Base-by-base conservation (phyloP, 106 monocot species). In the Vanilla planifolia region DNA sequence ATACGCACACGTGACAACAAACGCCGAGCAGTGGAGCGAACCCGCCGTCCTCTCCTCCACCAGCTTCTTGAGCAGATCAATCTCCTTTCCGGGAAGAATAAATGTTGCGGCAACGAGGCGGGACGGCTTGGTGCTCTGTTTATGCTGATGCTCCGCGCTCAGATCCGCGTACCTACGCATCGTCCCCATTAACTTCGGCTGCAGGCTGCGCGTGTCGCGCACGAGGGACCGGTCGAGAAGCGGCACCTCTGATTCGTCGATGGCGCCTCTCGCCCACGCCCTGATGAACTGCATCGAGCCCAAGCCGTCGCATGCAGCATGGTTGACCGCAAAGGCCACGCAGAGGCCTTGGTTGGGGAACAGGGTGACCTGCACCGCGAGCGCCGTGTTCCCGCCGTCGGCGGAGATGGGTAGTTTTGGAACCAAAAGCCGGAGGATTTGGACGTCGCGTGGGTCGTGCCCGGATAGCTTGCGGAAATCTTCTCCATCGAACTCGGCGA, bases 271-370 rank as follows among this genome's bases (percentile, higher is more conserved):
- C 1, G 33, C 40, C 72, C 72, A 72, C 14, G 64, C 55, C 10
- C 33, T 56, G 46, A 72, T 25, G 48, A 72, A 72, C 10, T n/a
- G 64, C 26, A 65, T 65, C 2, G 64, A 19, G 43, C 62, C 56
- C 5, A 52, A 30, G 34, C 72, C 63, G n/a, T 51, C 63, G 24
- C 62, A 63, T 2, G 19, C 63, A 1, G 53, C 55, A 8, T 72
- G 72, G 71, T 42, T 48, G 8, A 41, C 13, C 16, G 71, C 22
- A 14, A 65, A 22, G 7, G 64, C 72, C 9, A 72, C 9, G 23
- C 57, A 51, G 25, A 72, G 14, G 56, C 72, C 72, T 37, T 46
- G 63, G 39, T 58, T 36, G 0, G 72, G 64, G 64, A 72, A 72
- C 30, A 72, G 28, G 0, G 72, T 72, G 43, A 67, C 67, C 22